phyloP scores from a whole-genome alignment of 257 asterid genomes.

The Oldenlandia corymbosa region DNA sequence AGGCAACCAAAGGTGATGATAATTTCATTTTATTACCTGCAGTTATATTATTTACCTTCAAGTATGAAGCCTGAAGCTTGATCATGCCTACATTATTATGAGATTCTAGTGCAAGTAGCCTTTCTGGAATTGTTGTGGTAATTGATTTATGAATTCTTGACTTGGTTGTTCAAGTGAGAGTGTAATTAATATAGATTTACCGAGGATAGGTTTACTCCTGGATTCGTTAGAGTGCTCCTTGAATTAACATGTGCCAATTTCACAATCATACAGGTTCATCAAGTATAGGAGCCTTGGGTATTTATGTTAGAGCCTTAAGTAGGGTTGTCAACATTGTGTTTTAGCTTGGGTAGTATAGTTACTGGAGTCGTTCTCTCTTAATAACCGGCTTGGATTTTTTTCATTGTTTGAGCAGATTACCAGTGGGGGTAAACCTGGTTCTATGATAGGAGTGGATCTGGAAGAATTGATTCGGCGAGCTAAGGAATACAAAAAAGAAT shows the following conservation, averaged over 20 bases:
- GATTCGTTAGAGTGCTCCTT: neutral
- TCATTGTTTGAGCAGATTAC: slow-evolving; percentile 45
- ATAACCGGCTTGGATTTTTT: neutral
- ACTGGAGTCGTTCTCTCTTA: neutral
- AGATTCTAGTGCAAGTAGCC: too few relatives aligned
- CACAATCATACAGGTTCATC: neutral
- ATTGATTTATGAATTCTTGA: too few relatives aligned
- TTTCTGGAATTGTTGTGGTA: too few relatives aligned
- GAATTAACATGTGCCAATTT: neutral
- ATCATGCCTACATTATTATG: too few relatives aligned
- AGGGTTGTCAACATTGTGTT: neutral
- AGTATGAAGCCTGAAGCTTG: neutral
- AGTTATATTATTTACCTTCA: neutral
- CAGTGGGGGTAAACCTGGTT: slow-evolving; percentile 86
- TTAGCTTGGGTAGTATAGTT: neutral
- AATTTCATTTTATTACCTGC: neutral
- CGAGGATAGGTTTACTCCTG: neutral
- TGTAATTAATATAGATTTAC: too few relatives aligned
- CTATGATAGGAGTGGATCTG: slow-evolving; percentile 85
- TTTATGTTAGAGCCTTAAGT: neutral
- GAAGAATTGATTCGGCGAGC: slow-evolving; percentile 83
- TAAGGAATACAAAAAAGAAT: slow-evolving; percentile 77
- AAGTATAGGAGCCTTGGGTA: too few relatives aligned
- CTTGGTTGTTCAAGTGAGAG: neutral
- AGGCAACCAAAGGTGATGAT: slow-evolving; percentile 88